phyloP scores from a whole-genome alignment of 1,284 basidiomycete species.

The Trichosporon inkin region DNA sequence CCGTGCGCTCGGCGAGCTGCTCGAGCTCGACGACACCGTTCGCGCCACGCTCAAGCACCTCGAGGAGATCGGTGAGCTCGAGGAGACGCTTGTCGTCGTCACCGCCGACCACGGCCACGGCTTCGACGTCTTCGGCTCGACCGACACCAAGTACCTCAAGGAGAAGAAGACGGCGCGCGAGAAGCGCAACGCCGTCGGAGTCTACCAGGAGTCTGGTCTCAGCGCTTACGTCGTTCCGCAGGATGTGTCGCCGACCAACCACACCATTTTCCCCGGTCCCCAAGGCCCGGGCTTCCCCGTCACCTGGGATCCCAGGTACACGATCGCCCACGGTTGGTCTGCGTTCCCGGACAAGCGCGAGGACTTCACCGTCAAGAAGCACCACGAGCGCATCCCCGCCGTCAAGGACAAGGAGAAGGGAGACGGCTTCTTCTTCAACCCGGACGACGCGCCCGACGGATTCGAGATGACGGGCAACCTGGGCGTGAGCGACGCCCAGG shows the following conservation, averaged over 20 bases:
- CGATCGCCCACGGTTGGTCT: conserved; percentile 47
- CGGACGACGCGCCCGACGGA: conserved; percentile 43
- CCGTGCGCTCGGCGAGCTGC: conserved; percentile 51
- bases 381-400: conserved; percentile 44
- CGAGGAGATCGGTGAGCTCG: conserved; percentile 48
- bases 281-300: conserved; percentile 49
- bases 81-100: conserved; percentile 51
- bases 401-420: conserved; percentile 27
- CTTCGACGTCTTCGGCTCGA: conserved; percentile 47
- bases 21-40: conserved; percentile 52
- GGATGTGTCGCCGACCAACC: conserved; percentile 36
- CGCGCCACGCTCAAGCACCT: conserved; percentile 48
- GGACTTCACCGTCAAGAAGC: conserved; percentile 36
- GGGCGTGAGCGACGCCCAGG: conserved; percentile 37
- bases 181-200: conserved; percentile 50
- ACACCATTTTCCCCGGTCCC: conserved; percentile 35
- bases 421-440: conserved; percentile 45
- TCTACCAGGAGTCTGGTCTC: conserved; percentile 45
- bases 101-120: conserved; percentile 52
- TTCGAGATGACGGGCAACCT: conserved; percentile 49
- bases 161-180: conserved; percentile 40
- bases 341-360: conserved; percentile 48
- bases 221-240: conserved; percentile 43
- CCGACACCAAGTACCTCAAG: conserved; percentile 48
- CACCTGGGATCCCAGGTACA: conserved; percentile 50